Percentiles rank a stretch among this genome's conserved stretches.
These are phyloP conservation scores for Onygena corvina DNA, from an alignment of 2,329 filamentous ascomycete genomes.

Conservation along the genomic window DNA sequence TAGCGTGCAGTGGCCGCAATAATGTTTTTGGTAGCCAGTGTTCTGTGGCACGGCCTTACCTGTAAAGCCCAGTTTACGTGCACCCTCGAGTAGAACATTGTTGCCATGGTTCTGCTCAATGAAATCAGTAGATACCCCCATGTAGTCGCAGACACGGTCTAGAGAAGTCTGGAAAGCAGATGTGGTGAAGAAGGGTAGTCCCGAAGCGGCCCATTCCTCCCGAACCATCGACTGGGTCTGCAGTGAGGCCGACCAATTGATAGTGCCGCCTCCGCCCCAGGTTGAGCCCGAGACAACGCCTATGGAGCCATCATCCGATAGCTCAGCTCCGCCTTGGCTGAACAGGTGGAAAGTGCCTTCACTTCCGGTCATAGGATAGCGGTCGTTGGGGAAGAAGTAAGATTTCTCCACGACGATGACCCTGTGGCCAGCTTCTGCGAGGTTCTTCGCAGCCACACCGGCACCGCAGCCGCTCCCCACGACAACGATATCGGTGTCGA, in stretches of 20 bases:
- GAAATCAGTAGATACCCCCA: constrained; percentile 58
- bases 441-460: constrained; percentile 65
- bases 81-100: constrained; percentile 59
- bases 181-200: constrained; percentile 62
- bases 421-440: constrained; percentile 61
- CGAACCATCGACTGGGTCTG: constrained; percentile 65
- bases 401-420: constrained; percentile 76
- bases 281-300: constrained; percentile 55
- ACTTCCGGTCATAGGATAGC: constrained; percentile 61
- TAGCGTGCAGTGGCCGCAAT: constrained; percentile 55
- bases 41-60: constrained; percentile 66
- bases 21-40: constrained; percentile 58
- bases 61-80: constrained; percentile 59
- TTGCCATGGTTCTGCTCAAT: constrained; percentile 66
- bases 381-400: constrained; percentile 59
- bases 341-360: constrained; percentile 53
- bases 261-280: constrained; percentile 75
- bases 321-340: constrained; percentile 51
- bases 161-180: constrained; percentile 63
- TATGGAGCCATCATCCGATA: constrained; percentile 47
- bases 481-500: constrained; percentile 73
- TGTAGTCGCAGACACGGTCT: constrained; percentile 64
- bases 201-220: constrained; percentile 62
- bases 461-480: constrained; percentile 81
- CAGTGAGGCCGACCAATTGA: constrained; percentile 67